Conservation (phyloP, 2,329 filamentous ascomycete species). For the Colletotrichum viniferum region DNA sequence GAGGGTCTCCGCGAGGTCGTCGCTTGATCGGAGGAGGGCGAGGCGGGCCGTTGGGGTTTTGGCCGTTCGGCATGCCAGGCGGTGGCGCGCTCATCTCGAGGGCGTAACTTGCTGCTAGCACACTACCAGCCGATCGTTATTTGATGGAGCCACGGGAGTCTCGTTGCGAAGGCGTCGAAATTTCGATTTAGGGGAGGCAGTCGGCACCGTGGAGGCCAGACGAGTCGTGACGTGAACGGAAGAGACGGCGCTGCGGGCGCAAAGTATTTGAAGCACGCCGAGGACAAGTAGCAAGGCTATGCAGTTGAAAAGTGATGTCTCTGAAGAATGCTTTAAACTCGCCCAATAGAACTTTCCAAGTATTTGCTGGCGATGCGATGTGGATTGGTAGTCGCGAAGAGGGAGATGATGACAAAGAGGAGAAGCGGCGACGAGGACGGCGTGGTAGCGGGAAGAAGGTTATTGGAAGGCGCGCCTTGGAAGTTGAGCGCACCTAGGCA, state of each 20-base stretch:
- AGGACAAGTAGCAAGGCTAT: neutral
- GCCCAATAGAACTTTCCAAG: neutral
- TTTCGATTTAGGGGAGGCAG: neutral
- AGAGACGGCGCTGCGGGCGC: neutral
- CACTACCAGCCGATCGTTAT: neutral
- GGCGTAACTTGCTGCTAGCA: neutral
- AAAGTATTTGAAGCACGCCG: neutral
- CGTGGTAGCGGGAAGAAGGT: conserved; percentile 1
- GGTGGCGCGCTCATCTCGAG: conserved; percentile 50
- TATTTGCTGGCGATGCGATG: neutral
- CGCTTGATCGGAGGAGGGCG: conserved; percentile 45
- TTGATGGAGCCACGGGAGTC: neutral
- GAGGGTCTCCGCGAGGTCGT: conserved; percentile 62
- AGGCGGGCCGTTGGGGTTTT: conserved; percentile 35
- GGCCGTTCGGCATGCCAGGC: conserved; percentile 33
- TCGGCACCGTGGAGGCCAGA: neutral
- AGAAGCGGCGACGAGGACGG: neutral
- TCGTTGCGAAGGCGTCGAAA: neutral
- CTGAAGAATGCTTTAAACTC: neutral
- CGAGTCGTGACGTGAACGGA: neutral
- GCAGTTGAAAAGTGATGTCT: neutral
- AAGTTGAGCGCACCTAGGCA: neutral
- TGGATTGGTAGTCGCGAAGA: neutral
- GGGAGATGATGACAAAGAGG: conserved; percentile 4
- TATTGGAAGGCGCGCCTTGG: conserved; percentile 5